A percentile compares a stretch with the other conserved stretches of the same genome.
Conservation (phyloP, 371 early-diverging fungal genomes). For the Mucor circinelloides region DNA sequence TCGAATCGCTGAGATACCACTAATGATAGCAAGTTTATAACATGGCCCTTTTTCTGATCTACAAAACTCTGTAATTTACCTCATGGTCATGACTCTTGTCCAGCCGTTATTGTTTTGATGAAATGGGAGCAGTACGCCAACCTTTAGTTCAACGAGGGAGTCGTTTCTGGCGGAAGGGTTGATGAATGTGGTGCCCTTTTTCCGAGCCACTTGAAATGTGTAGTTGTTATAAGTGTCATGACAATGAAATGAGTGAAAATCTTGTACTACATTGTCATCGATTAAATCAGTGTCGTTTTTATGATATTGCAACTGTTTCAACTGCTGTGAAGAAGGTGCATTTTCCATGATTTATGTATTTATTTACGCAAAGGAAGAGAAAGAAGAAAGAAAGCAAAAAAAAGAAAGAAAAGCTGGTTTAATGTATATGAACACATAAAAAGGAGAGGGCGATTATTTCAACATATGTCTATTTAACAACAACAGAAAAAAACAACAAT, state of each 20-base stretch:
- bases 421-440: neutral
- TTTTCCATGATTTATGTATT: neutral
- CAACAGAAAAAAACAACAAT: neutral
- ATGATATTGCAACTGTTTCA: neutral
- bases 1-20: conserved; percentile 62
- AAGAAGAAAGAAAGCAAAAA: neutral
- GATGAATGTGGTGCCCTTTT: conserved; percentile 40
- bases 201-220: conserved; percentile 30
- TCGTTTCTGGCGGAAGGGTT: conserved; percentile 19
- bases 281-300: neutral
- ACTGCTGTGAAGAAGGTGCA: neutral
- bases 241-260: conserved; percentile 11
- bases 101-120: conserved; percentile 42
- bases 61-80: conserved; percentile 21
- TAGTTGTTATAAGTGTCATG: conserved; percentile 26
- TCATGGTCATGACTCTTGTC: conserved; percentile 44
- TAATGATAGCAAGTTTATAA: conserved; percentile 11
- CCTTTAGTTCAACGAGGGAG: conserved; percentile 47
- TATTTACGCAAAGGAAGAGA: neutral
- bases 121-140: conserved; percentile 59
- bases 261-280: neutral
- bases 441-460: neutral
- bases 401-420: neutral
- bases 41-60: neutral
- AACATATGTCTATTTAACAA: neutral